Percentiles rank a stretch among this genome's conserved stretches.
Conservation (phyloP, 108 stramenopile genomes). For the Mediolabrus comicus region DNA sequence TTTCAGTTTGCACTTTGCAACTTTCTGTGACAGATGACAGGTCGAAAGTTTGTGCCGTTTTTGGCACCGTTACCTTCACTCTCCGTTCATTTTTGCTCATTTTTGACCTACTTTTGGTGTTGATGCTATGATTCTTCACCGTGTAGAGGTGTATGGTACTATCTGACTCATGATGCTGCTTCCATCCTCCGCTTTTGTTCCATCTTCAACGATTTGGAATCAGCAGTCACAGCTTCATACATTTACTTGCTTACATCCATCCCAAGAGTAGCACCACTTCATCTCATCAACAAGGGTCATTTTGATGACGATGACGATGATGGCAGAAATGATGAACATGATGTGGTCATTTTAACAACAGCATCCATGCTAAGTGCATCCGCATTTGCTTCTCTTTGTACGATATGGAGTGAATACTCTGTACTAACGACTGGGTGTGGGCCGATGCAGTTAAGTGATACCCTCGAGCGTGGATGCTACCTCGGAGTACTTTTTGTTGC, state of each 20-base stretch:
- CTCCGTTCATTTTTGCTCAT: too few species aligned
- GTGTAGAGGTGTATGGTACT: too few species aligned
- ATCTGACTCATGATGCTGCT: too few species aligned
- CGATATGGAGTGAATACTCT: slow-evolving; percentile 51
- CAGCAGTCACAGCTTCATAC: background rate
- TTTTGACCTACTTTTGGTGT: too few species aligned
- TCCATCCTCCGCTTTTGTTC: background rate
- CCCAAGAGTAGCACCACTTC: background rate
- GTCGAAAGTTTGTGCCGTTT: too few species aligned
- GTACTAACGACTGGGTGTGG: slow-evolving; percentile 49
- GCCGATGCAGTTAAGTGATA: slow-evolving; percentile 37
- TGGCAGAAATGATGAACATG: background rate
- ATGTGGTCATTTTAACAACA: background rate
- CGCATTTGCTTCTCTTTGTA: slow-evolving; percentile 31
- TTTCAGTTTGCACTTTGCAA: too few species aligned
- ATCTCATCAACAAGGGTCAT: background rate
- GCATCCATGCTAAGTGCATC: background rate
- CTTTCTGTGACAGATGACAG: too few species aligned
- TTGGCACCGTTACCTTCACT: too few species aligned
- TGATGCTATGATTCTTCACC: too few species aligned
- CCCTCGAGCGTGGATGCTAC: slow-evolving; percentile 52
- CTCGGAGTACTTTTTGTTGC: slow-evolving; percentile 47
- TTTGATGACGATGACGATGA: background rate
- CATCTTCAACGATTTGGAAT: background rate
- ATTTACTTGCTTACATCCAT: background rate